A percentile compares a stretch with the other conserved stretches of the same genome.
These are phyloP conservation scores for Oemleria cerasiformis DNA, from an alignment of 306 rosid species.

Conservation along the genomic window DNA sequence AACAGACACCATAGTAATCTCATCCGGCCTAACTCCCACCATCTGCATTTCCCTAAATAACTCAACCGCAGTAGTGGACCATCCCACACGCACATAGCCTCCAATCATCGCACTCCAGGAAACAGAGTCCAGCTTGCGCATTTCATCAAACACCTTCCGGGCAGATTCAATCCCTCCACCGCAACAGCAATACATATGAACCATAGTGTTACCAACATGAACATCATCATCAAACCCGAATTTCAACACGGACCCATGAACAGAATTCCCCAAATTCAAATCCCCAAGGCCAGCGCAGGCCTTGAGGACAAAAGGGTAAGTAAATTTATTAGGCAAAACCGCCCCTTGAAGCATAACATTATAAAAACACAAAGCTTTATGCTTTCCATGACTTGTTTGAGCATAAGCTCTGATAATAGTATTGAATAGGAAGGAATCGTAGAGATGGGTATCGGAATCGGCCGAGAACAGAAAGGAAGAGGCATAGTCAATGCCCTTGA, in stretches of 20 bases:
- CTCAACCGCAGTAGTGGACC: constrained; percentile 46
- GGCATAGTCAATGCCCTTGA: constrained; percentile 53
- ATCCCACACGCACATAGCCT: constrained; percentile 64
- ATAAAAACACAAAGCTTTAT: constrained; percentile 39
- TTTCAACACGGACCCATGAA: constrained; percentile 65
- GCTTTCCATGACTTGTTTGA: constrained; percentile 44
- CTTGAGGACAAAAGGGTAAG: constrained; percentile 84
- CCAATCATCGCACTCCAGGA: constrained; percentile 95
- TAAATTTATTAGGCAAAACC: constrained; percentile 73
- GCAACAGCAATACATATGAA: constrained; percentile 81
- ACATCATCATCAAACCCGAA: constrained; percentile 61
- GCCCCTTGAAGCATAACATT: constrained; percentile 44
- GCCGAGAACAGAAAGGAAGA: constrained; percentile 53
- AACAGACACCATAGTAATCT: constrained; percentile 75
- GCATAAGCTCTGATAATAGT: constrained; percentile 74
- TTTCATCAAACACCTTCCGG: constrained; percentile 66
- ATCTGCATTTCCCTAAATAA: constrained; percentile 85
- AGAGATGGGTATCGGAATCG: constrained; percentile 34
- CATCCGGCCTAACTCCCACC: constrained; percentile 63
- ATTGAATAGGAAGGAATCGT: constrained; percentile 71
- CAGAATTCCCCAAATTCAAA: constrained; percentile 47
- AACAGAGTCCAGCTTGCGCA: constrained; percentile 55
- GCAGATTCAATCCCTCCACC: constrained; percentile 51
- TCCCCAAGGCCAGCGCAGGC: constrained; percentile 73
- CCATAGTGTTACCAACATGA: constrained; percentile 72